phyloP scores from a whole-genome alignment of 495 filamentous ascomycete species.

The Aspergillus haitiensis region DNA sequence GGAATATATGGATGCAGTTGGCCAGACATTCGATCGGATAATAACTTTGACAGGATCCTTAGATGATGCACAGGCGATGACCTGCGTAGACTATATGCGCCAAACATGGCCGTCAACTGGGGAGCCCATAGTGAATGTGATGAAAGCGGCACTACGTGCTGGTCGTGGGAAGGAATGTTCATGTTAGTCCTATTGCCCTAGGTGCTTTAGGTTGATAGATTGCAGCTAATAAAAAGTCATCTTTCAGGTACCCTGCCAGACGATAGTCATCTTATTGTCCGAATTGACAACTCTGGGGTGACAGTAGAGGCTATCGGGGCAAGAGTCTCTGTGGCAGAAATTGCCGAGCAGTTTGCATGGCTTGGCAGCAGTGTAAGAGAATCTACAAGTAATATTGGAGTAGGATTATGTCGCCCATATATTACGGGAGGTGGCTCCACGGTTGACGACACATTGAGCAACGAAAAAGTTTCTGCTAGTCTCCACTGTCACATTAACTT shows the following conservation, averaged over 20 bases:
- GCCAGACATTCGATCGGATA: neutral
- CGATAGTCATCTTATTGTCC: neutral
- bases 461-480: neutral
- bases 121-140: neutral
- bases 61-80: constrained; percentile 1
- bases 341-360: constrained; percentile 3
- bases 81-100: neutral
- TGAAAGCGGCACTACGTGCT: neutral
- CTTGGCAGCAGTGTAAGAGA: neutral
- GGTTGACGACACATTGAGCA: neutral
- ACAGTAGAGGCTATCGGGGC: neutral
- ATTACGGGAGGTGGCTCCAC: neutral
- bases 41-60: constrained; percentile 1
- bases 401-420: neutral
- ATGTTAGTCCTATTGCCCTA: neutral
- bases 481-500: neutral
- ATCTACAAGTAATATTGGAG: neutral
- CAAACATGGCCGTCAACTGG: constrained; percentile 2
- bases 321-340: constrained; percentile 3
- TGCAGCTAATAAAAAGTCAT: neutral
- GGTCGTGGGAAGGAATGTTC: neutral
- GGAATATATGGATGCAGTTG: neutral
- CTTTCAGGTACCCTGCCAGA: neutral
- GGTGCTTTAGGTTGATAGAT: neutral
- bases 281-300: neutral